These are phyloP conservation scores for Tripterygium wilfordii DNA, from an alignment of 177 flowering plant genomes.

Conservation along the genomic window DNA sequence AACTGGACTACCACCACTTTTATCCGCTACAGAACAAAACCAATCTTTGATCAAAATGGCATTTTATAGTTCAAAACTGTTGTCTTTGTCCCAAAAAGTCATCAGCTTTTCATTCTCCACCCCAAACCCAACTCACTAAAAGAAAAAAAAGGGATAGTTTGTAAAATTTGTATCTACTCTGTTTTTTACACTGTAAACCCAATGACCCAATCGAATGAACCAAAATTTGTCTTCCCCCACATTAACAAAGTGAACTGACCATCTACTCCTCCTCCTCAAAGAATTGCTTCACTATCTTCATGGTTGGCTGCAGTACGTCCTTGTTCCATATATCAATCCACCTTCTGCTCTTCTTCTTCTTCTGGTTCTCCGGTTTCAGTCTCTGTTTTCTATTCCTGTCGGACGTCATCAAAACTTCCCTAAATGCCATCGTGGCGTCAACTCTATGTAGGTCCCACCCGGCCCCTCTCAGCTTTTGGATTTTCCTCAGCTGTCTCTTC, in stretches of 20 bases:
- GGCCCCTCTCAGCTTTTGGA: constrained; percentile 32
- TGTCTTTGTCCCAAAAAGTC: no score
- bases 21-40: no score
- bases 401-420: constrained; percentile 6
- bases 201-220: no score
- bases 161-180: no score
- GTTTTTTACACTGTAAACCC: no score
- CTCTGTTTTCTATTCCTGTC: not conserved
- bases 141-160: no score
- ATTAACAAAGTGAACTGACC: constrained; percentile 23
- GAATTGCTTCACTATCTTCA: constrained; percentile 59
- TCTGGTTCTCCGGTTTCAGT: not conserved
- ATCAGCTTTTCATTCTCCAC: no score
- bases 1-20: no score
- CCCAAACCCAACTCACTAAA: constrained; percentile 11
- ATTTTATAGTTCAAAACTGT: no score
- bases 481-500: constrained; percentile 55
- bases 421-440: constrained; percentile 53
- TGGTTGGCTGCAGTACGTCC: constrained; percentile 53
- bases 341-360: not conserved
- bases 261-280: constrained; percentile 54
- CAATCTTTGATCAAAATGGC: no score
- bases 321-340: constrained; percentile 43
- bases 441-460: constrained; percentile 59
- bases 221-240: no score